Percentiles rank a stretch among this genome's conserved stretches.
Conservation (phyloP, 345 rosid genomes). For the Heritiera fomes region DNA sequence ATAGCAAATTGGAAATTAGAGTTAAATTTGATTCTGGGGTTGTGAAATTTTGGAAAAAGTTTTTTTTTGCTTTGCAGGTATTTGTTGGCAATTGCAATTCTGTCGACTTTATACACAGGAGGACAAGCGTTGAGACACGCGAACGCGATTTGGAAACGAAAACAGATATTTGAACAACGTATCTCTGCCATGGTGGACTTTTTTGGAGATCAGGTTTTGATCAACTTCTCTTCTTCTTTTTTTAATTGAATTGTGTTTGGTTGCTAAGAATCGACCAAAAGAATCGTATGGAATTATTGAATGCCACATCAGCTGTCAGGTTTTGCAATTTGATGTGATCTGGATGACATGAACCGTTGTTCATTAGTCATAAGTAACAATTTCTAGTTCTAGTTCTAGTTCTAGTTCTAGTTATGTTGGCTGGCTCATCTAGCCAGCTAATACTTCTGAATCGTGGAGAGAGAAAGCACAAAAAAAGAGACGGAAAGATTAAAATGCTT, state of each 20-base stretch:
- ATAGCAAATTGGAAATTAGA: not conserved
- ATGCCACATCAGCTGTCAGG: not conserved
- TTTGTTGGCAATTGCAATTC: constrained; percentile 71
- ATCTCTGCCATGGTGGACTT: constrained; percentile 62
- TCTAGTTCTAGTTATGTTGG: too few relatives aligned
- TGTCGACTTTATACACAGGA: constrained; percentile 64
- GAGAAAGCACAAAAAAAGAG: too few relatives aligned
- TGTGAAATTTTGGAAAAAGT: not conserved
- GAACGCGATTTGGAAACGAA: constrained; percentile 46
- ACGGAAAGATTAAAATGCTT: too few relatives aligned
- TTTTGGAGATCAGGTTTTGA: constrained; percentile 74
- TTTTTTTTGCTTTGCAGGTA: constrained; percentile 50
- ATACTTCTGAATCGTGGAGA: too few relatives aligned
- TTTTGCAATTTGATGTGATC: not conserved
- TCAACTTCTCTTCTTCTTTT: not conserved
- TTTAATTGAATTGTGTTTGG: not conserved
- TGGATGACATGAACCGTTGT: not conserved
- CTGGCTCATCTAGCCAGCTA: too few relatives aligned
- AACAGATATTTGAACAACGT: constrained; percentile 39
- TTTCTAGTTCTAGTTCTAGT: too few relatives aligned
- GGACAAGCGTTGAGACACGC: constrained; percentile 53
- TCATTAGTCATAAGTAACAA: not conserved
- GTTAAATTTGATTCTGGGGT: not conserved
- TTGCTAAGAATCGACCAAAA: not conserved
- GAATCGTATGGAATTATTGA: not conserved